Percentiles rank a stretch among this genome's conserved stretches.
phyloP scores from a whole-genome alignment of 2,329 filamentous ascomycete genomes.

The Lojkania enalia region DNA sequence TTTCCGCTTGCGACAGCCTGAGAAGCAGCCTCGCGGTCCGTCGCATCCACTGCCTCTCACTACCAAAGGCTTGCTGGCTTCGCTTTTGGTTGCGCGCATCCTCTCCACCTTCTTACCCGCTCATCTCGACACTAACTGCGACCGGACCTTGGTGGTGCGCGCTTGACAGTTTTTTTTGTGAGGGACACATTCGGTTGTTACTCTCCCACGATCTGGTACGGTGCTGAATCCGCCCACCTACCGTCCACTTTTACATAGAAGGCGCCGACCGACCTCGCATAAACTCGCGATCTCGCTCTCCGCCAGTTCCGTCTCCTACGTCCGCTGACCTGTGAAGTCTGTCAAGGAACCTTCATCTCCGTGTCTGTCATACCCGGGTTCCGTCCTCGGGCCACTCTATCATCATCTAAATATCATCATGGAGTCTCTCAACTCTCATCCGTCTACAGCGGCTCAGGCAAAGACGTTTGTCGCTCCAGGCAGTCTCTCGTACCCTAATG shows the following conservation, averaged over 20 bases:
- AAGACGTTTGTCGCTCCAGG: conserved; percentile 90
- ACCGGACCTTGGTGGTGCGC: conserved; percentile 30
- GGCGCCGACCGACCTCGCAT: conserved; percentile 40
- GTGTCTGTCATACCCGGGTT: conserved; percentile 14
- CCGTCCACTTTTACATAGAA: conserved; percentile 10
- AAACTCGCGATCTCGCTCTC: conserved; percentile 36
- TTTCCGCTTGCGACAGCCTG: conserved; percentile 31
- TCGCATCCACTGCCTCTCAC: conserved; percentile 25
- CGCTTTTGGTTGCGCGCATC: conserved; percentile 43
- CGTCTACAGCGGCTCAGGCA: conserved; percentile 86
- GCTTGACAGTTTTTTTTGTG: conserved; percentile 57
- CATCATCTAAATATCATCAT: conserved; percentile 56
- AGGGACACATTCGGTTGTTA: conserved; percentile 99
- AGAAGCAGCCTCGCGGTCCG: conserved; percentile 29
- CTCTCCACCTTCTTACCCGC: conserved; percentile 29
- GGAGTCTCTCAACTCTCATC: conserved; percentile 90
- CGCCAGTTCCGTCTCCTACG: conserved; percentile 30
- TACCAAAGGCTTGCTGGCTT: conserved; percentile 50
- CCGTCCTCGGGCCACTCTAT: conserved; percentile 35
- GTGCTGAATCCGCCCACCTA: conserved; percentile 17
- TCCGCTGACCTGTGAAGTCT: conserved; percentile 39
- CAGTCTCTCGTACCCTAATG: conserved; percentile 89
- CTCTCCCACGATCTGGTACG: conserved; percentile 76
- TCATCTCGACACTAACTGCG: conserved; percentile 24
- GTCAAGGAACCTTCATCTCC: conserved; percentile 33